Conservation (phyloP, 108 stramenopile genomes). For the Discostella pseudostelligera region DNA sequence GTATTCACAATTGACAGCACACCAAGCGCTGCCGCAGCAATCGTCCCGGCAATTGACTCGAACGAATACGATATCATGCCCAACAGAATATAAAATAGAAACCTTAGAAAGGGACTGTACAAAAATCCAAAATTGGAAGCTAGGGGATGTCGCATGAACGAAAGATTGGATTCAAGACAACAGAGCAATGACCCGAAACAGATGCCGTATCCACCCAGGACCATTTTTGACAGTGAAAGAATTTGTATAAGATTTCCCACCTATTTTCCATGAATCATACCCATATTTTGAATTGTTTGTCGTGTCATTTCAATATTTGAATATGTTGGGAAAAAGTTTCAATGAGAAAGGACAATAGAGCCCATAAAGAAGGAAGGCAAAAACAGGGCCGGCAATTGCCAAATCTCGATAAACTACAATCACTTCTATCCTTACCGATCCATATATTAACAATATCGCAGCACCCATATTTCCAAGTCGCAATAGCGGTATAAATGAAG, state of each 20-base stretch:
- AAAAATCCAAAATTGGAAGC: conserved; percentile 88
- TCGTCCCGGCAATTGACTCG: conserved; percentile 55
- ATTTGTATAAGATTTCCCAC: conserved; percentile 26
- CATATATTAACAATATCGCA: conserved; percentile 13
- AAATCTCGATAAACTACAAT: too few species aligned
- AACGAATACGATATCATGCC: conserved; percentile 67
- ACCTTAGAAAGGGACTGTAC: conserved; percentile 69
- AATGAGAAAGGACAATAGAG: too few species aligned
- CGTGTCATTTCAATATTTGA: background rate
- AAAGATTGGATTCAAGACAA: conserved; percentile 44
- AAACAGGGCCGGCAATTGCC: too few species aligned
- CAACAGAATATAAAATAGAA: conserved; percentile 77
- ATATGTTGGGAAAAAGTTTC: background rate
- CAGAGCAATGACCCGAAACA: conserved; percentile 40
- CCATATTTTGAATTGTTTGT: too few species aligned
- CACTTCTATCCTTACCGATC: conserved; percentile 8
- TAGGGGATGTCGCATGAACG: conserved; percentile 55
- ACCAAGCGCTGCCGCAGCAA: conserved; percentile 45
- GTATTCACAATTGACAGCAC: conserved; percentile 74
- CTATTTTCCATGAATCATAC: too few species aligned
- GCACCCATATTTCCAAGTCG: conserved; percentile 7
- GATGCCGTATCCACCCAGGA: conserved; percentile 37
- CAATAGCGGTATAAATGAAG: conserved; percentile 10
- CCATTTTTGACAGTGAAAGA: conserved; percentile 32
- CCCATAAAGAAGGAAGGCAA: too few species aligned